Base-by-base conservation (phyloP, 139 green algal genomes). In the Chlorella sp. region DNA sequence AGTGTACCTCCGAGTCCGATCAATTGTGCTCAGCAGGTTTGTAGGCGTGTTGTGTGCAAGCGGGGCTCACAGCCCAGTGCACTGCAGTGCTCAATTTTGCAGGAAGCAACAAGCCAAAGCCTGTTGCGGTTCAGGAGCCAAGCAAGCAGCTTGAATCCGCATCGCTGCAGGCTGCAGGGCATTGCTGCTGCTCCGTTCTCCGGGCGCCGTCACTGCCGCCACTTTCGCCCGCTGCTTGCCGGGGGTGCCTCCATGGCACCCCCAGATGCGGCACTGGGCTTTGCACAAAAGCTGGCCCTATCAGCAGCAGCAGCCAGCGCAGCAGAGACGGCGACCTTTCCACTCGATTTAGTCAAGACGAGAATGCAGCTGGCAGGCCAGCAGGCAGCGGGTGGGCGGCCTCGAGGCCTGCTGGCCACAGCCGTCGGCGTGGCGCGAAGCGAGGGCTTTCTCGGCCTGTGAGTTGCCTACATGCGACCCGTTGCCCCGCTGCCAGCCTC, bases 281-380 rank as follows among this genome's bases (percentile, higher is more conserved):
- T 57, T n/a, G 36, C 77, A 16, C 39, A 66, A 16, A 88, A 86
- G n/a, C 68, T 89, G 9, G 57, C 88, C 3, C 89, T 89, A 3
- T 88, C 86, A 32, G 90, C 78, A 11, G 30, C 81, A 4, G 61
- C 81, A 78, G 91, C 90, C 2, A 53, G 64, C 34, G 76, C 76
- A 32, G 90, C 92, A 61, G 94, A 96, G 80, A 83, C 82, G 0
- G 68, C 90, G 21, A 96, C 94, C 37, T 96, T 93, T 69, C 94
- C 94, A 0, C 85, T 96, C 0, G 94, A 96, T 82, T 69, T 94
- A 3, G 36, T 96, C 0, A 96, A 96, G 86, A 96, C 94, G 0
- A 53, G 94, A 30, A 81, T 96, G 57, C 94, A 96, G 89, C 90
- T 96, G 19, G 90, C 95, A 66, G 93, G 85, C 37, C 71, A 89